Percentiles rank a stretch among this genome's conserved stretches.
Evolutionary conservation across 129 eudicot genomes (phyloP).

Genomic region (Apium graveolens): DNA sequence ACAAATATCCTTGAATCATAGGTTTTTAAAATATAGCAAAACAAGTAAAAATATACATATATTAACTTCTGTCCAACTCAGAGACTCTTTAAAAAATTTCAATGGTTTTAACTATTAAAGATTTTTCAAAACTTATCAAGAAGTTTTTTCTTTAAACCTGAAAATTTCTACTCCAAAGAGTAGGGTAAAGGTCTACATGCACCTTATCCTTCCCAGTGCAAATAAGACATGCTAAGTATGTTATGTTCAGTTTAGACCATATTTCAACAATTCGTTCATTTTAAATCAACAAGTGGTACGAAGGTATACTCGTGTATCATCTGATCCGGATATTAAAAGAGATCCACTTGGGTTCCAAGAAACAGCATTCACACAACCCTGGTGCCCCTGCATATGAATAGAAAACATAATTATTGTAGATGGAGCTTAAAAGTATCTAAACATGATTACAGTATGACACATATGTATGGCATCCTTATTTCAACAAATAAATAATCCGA

Average conservation of each 20-base stretch:
- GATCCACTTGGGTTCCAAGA: constrained; percentile 95
- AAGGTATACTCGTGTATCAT: constrained; percentile 63
- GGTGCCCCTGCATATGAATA: constrained; percentile 55
- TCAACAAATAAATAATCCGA: background rate
- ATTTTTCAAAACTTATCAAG: background rate
- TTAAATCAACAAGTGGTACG: background rate
- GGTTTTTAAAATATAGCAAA: background rate
- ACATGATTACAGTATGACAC: background rate
- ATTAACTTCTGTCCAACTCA: background rate
- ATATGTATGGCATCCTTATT: background rate
- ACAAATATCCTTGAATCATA: constrained; percentile 11
- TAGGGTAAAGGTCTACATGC: background rate
- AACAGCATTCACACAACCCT: constrained; percentile 80
- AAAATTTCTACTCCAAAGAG: background rate
- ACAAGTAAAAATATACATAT: background rate
- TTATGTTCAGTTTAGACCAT: background rate
- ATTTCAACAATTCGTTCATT: background rate
- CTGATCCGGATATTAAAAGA: constrained; percentile 88
- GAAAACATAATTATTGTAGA: background rate
- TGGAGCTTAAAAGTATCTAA: background rate
- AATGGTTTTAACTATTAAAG: background rate
- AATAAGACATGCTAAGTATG: background rate
- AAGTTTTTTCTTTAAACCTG: background rate
- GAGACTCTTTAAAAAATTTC: background rate
- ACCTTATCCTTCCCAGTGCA: background rate